A percentile compares a stretch with the other conserved stretches of the same genome.
Evolutionary conservation across 78 protist species (phyloP).

Genomic region (Emiliania huxleyi): DNA sequence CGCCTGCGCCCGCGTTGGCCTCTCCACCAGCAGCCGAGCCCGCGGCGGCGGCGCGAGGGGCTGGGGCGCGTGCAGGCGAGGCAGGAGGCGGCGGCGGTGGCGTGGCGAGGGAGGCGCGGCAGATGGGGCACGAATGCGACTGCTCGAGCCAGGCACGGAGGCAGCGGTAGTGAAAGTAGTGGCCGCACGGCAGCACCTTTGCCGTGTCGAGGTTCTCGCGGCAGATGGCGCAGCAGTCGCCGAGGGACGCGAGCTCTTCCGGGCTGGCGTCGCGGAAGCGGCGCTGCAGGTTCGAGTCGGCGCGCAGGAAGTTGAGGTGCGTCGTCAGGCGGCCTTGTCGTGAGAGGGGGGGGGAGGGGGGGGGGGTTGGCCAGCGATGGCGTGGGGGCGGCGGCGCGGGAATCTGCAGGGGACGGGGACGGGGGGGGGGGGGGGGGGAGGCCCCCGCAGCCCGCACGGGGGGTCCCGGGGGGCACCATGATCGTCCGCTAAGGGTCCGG

Average conservation of each 20-base stretch:
- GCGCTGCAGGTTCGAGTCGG: not conserved
- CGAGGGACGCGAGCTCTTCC: not conserved
- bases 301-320: slow-evolving; percentile 20
- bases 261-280: not conserved
- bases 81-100: not conserved
- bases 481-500: too few species aligned
- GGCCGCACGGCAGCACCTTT: slow-evolving; percentile 11
- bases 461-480: too few species aligned
- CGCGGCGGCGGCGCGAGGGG: not conserved
- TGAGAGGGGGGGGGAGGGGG: too few species aligned
- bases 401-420: too few species aligned
- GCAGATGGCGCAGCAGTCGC: slow-evolving; percentile 19
- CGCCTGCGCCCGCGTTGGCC: too few species aligned
- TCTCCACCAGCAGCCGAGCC: not conserved
- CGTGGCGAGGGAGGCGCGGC: not conserved
- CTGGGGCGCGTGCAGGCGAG: not conserved
- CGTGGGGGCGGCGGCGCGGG: too few species aligned
- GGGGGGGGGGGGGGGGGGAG: too few species aligned
- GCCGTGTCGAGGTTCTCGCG: not conserved
- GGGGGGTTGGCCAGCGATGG: too few species aligned
- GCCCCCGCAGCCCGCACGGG: too few species aligned
- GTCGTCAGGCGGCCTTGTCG: not conserved
- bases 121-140: not conserved
- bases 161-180: not conserved
- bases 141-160: slow-evolving; percentile 5